Conservation (phyloP, 2,329 filamentous ascomycete species). For the Xylaria multiplex region DNA sequence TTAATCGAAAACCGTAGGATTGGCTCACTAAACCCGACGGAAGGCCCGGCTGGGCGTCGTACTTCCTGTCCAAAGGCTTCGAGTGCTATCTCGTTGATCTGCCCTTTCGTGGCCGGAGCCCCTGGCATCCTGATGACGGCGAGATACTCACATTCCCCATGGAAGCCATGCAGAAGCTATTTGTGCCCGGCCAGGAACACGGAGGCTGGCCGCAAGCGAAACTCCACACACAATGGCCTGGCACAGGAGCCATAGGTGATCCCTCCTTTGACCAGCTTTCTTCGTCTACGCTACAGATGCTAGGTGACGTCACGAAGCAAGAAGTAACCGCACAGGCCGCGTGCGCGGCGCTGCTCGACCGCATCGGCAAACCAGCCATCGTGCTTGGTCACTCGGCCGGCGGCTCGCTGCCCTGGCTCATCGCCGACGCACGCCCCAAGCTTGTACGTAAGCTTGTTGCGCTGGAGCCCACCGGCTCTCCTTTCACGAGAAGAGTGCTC, state of each 20-base stretch:
- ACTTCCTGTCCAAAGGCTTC: constrained; percentile 58
- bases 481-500: constrained; percentile 56
- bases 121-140: constrained; percentile 42
- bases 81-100: constrained; percentile 60
- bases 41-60: constrained; percentile 58
- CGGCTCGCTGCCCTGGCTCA: constrained; percentile 54
- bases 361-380: constrained; percentile 54
- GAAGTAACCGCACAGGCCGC: constrained; percentile 53
- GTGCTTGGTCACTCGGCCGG: constrained; percentile 60
- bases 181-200: constrained; percentile 48
- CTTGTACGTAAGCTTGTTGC: constrained; percentile 55
- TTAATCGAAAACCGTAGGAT: constrained; percentile 47
- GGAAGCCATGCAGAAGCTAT: constrained; percentile 51
- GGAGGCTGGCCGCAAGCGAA: constrained; percentile 54
- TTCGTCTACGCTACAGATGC: constrained; percentile 53
- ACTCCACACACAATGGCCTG: constrained; percentile 57
- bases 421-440: constrained; percentile 54
- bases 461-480: constrained; percentile 60
- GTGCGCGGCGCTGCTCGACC: constrained; percentile 56
- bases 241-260: constrained; percentile 53
- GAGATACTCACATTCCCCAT: constrained; percentile 46
- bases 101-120: constrained; percentile 57
- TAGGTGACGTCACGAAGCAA: constrained; percentile 49
- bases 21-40: constrained; percentile 60
- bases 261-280: constrained; percentile 56